Evolutionary conservation across 2,329 filamentous ascomycete genomes (phyloP), one percentile per base, ranked within the genome.

Genomic region (Colletotrichum incanum): DNA sequence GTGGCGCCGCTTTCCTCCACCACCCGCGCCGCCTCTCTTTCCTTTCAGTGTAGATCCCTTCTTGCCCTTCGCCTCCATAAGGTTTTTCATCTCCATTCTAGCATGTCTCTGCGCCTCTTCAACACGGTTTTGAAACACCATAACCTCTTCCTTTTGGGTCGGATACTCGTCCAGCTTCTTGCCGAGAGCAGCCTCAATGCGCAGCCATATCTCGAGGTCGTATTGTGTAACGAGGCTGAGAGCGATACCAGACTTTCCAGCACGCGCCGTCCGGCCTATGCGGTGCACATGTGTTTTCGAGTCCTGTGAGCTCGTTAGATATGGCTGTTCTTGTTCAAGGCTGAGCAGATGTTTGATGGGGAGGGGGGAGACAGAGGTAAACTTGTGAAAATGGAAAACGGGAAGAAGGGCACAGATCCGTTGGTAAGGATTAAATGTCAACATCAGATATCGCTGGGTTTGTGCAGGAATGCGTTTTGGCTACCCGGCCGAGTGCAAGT

Each of bases 211-310:
- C 80, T 95, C 93, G 1, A 95, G 84, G 77, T 97, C 95, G 76
- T 97, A 97, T 81, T 98, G 95, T 0, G 94, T 97, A 6, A 96
- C 92, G 11, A 98, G 84, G 64, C 88, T 94, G 58, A 98, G 88
- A 11, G 95, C 94, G 54, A 94, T 89, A 61, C 95, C 95, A 1
- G 92, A 92, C 80, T 95, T 95, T 39, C 95, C 95, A 0, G 95
- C 95, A 82, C 95, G 90, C 0, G 95, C 95, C 0, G 95, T 98
- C 76, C 95, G 92, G 26, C 95, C 95, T 1, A 98, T 94, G 64
- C 95, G 89, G 82, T 98, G 95, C 41, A 98, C 93, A 77, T 97
- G 97, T 0, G 95, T 98, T 83, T 97, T 97, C 77, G 90, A 93
- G 82, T 97, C 94, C 37, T 91, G 89, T 3, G 14, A 31, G 49